These are phyloP conservation scores for Coemansia sp. DNA, from an alignment of 192 early-diverging fungal genomes.

Conservation along the genomic window DNA sequence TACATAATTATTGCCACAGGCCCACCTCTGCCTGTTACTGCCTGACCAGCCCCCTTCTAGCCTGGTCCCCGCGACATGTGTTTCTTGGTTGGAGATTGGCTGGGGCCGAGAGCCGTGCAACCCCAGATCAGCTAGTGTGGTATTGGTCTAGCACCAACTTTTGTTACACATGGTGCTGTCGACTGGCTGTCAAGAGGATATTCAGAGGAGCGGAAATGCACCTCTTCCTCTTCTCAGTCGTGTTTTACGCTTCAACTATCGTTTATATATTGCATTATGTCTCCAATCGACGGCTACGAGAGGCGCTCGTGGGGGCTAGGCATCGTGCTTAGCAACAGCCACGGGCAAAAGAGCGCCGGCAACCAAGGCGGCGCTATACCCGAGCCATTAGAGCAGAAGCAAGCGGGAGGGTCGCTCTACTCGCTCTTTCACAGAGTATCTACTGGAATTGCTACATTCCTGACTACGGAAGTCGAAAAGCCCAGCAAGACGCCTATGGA, in stretches of 20 bases:
- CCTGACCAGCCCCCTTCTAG: too few species aligned
- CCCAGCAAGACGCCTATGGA: conserved; percentile 36
- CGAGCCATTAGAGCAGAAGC: background rate
- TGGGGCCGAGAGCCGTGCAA: background rate
- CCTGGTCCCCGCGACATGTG: too few species aligned
- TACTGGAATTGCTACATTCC: conserved; percentile 17
- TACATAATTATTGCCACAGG: too few species aligned
- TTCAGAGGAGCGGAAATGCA: background rate
- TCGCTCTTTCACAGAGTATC: conserved; percentile 31
- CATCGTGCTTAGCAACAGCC: conserved; percentile 24
- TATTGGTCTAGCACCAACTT: background rate
- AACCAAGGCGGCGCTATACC: background rate
- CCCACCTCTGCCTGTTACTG: too few species aligned
- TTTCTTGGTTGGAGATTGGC: background rate
- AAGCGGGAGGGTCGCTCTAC: background rate
- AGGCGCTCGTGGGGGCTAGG: conserved; percentile 36
- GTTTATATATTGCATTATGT: background rate
- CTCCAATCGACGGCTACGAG: background rate
- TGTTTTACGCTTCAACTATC: background rate
- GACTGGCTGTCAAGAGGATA: background rate
- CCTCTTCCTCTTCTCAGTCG: background rate
- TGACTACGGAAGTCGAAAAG: conserved; percentile 11
- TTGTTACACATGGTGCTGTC: background rate
- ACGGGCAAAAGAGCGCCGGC: background rate
- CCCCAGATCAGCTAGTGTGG: background rate